phyloP scores from a whole-genome alignment of 148 eudicot species.

The Chenopodium berlandieri region DNA sequence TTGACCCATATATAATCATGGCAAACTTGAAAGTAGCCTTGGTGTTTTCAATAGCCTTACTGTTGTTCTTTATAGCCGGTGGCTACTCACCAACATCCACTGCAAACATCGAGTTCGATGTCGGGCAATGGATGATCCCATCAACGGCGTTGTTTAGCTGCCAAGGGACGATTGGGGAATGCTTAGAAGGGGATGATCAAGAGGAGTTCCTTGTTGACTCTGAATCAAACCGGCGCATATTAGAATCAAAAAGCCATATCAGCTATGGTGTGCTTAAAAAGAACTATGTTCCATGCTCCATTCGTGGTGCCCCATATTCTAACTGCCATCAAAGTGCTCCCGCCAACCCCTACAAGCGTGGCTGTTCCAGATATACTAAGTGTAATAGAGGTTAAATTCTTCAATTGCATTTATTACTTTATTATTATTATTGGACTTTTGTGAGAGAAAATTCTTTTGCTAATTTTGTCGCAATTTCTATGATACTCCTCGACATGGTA shows the following conservation, averaged over 20 bases:
- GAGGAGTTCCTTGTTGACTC: constrained; percentile 50
- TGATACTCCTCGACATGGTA: no score
- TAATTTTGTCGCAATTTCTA: no score
- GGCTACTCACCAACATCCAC: background rate
- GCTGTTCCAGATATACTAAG: constrained; percentile 36
- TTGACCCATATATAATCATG: no score
- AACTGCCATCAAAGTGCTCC: constrained; percentile 41
- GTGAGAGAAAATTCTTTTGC: no score
- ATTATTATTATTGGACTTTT: no score
- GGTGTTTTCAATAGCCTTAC: background rate
- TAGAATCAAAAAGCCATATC: constrained; percentile 39
- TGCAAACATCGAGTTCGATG: background rate
- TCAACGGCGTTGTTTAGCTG: background rate
- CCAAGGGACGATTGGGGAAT: constrained; percentile 3
- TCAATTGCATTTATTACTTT: background rate
- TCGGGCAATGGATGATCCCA: background rate
- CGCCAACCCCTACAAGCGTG: constrained; percentile 51
- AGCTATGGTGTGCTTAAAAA: constrained; percentile 49
- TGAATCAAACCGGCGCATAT: constrained; percentile 51
- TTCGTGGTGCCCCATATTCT: constrained; percentile 50
- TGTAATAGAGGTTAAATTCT: constrained; percentile 26
- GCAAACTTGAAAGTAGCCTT: background rate
- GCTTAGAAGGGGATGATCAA: constrained; percentile 14
- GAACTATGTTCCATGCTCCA: constrained; percentile 46
- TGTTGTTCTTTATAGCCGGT: background rate